phyloP scores from a whole-genome alignment of 176 grass and related monocot genomes.

The Bonia amplexicaulis region DNA sequence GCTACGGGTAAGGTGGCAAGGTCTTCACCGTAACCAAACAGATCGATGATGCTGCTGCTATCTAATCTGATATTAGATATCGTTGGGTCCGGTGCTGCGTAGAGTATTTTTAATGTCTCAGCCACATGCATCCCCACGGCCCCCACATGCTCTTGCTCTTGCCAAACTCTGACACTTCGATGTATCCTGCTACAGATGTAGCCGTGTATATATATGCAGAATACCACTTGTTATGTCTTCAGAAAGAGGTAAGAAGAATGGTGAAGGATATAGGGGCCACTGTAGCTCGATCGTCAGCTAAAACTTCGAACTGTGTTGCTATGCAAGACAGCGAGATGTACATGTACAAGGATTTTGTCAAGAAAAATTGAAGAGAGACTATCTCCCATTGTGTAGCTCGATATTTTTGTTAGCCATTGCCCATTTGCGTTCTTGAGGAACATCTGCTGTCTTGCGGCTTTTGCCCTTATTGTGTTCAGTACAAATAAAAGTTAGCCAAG shows the following conservation, averaged over 20 bases:
- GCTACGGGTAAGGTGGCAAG: not conserved
- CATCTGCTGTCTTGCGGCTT: not conserved
- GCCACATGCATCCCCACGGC: not conserved
- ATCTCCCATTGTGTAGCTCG: not conserved
- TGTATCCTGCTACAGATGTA: not conserved
- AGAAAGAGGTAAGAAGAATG: not conserved
- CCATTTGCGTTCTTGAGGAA: not conserved
- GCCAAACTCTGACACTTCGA: not conserved
- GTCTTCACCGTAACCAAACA: not conserved
- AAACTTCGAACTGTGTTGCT: not conserved
- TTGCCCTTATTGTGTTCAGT: not conserved
- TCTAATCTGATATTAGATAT: not conserved
- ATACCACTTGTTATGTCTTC: not conserved
- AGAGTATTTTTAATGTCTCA: not conserved
- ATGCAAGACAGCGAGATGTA: not conserved
- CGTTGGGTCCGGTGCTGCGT: not conserved
- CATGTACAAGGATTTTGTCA: not conserved
- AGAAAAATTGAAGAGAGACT: not conserved
- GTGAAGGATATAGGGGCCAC: not conserved
- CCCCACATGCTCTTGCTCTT: not conserved
- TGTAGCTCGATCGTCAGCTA: not conserved
- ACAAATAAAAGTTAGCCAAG: not conserved
- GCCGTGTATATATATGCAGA: not conserved
- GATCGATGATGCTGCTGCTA: constrained; percentile 14
- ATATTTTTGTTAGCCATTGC: too few relatives aligned